These are phyloP conservation scores for Solanum boliviense DNA, from an alignment of 257 asterid genomes.

Conservation along the genomic window DNA sequence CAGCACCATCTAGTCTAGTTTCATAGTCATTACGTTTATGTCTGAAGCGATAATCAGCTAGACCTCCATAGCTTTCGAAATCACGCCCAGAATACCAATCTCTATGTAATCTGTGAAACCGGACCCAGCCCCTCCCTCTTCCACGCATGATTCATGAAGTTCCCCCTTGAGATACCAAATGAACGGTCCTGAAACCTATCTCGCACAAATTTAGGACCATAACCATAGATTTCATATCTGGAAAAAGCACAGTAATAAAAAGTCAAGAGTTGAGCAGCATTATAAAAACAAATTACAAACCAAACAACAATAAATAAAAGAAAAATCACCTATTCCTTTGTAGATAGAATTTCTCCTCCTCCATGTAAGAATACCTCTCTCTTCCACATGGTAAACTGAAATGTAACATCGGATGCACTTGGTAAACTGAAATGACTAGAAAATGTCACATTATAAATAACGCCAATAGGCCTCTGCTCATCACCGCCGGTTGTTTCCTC, in stretches of 20 bases:
- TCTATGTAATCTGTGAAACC: constrained; percentile 15
- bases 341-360: constrained; percentile 32
- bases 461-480: no score
- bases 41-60: constrained; percentile 40
- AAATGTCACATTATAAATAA: not conserved
- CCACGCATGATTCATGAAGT: constrained; percentile 31
- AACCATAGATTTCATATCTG: constrained; percentile 52
- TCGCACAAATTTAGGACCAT: constrained; percentile 41
- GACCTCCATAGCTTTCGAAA: constrained; percentile 37
- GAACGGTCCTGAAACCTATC: constrained; percentile 41
- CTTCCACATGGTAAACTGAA: constrained; percentile 25
- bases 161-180: constrained; percentile 36
- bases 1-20: constrained; percentile 23
- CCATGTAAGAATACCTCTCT: constrained; percentile 45
- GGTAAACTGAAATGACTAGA: constrained; percentile 23
- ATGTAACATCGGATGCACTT: constrained; percentile 29
- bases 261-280: constrained; percentile 1
- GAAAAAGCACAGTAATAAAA: constrained; percentile 12
- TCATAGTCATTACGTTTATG: constrained; percentile 37
- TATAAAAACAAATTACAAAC: not conserved
- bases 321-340: constrained; percentile 55
- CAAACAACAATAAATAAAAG: not conserved
- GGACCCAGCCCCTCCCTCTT: constrained; percentile 52
- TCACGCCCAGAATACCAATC: constrained; percentile 58
- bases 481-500: no score